phyloP scores from a whole-genome alignment of 805 yeast genomes.

The Candida argentea region DNA sequence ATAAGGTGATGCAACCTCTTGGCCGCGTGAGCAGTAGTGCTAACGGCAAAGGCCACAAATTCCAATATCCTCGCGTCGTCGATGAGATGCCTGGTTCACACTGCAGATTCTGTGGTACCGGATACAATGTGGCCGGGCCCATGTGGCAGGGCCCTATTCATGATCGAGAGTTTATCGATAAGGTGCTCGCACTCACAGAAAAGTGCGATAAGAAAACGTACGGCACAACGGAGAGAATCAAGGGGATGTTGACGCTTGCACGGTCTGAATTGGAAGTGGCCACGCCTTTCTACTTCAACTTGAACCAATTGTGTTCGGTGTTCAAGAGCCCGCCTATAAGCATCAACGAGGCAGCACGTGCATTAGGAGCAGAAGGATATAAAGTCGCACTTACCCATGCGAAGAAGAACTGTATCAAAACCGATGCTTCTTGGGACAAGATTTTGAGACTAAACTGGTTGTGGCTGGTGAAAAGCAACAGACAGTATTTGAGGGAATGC shows the following conservation, averaged over 20 bases:
- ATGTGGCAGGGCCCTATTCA: constrained; percentile 80
- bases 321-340: constrained; percentile 82
- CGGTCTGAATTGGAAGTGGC: constrained; percentile 63
- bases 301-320: constrained; percentile 64
- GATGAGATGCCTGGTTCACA: constrained; percentile 9
- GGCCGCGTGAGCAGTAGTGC: constrained; percentile 42
- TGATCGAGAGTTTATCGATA: constrained; percentile 53
- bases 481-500: constrained; percentile 15
- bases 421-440: constrained; percentile 78
- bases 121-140: constrained; percentile 84
- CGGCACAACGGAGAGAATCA: constrained; percentile 74
- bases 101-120: constrained; percentile 67
- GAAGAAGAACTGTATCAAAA: constrained; percentile 73
- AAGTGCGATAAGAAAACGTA: constrained; percentile 47
- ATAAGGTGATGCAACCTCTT: constrained; percentile 59
- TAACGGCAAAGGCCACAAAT: constrained; percentile 30
- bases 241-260: constrained; percentile 90
- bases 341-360: constrained; percentile 59
- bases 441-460: constrained; percentile 64
- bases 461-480: constrained; percentile 36
- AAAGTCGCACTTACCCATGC: constrained; percentile 85
- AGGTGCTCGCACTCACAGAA: constrained; percentile 46
- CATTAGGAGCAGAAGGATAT: constrained; percentile 77
- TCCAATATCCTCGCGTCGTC: constrained; percentile 34
- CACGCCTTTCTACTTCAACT: constrained; percentile 72